Conservation (phyloP, 805 yeast genomes). For the Candida endomychidarum region DNA sequence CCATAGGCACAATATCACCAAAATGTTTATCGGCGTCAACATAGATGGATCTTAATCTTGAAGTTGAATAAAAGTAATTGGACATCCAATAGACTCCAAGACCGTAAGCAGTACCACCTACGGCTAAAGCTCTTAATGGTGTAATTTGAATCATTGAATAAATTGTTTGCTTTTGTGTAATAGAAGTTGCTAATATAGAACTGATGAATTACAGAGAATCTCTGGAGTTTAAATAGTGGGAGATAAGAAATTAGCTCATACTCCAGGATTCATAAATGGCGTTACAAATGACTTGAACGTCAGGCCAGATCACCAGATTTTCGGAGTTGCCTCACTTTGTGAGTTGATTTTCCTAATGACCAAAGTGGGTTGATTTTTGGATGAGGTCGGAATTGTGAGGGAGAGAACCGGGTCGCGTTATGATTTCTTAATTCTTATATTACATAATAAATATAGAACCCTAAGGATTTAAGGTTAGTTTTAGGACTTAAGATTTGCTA, state of each 20-base stretch:
- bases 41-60: constrained; percentile 29
- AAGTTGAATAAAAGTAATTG: constrained; percentile 29
- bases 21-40: constrained; percentile 29
- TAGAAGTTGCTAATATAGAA: not conserved
- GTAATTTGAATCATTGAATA: constrained; percentile 15
- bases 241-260: not conserved
- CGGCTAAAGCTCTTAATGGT: constrained; percentile 27
- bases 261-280: not conserved
- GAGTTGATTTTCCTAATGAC: too few relatives aligned
- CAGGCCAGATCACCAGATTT: constrained; percentile 13
- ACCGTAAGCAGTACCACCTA: constrained; percentile 35
- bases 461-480: too few relatives aligned
- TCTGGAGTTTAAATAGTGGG: not conserved
- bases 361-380: too few relatives aligned
- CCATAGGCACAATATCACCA: constrained; percentile 24
- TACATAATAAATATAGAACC: too few relatives aligned
- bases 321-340: constrained; percentile 4
- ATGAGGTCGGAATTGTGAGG: too few relatives aligned
- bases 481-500: too few relatives aligned
- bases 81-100: constrained; percentile 34
- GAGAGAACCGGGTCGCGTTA: too few relatives aligned
- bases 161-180: not conserved
- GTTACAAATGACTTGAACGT: not conserved
- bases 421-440: too few relatives aligned
- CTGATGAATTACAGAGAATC: not conserved